phyloP scores from a whole-genome alignment of 257 asterid genomes.

The Nyctanthes arbortristis region DNA sequence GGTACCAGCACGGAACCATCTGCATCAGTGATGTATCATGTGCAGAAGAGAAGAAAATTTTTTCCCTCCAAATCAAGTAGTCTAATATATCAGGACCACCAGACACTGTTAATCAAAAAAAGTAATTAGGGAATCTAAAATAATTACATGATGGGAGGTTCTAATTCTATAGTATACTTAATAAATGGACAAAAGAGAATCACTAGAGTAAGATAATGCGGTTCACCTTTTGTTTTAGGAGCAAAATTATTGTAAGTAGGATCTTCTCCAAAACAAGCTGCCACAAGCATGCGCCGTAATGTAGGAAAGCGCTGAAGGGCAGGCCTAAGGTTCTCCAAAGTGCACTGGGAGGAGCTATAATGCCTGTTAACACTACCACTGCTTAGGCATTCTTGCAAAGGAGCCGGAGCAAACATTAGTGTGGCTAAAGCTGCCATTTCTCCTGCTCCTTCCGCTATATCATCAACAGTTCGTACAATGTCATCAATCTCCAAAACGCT shows the following conservation, averaged over 20 bases:
- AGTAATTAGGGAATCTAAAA: slow-evolving; percentile 27
- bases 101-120: slow-evolving; percentile 45
- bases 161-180: slow-evolving; percentile 18
- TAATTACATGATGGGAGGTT: slow-evolving; percentile 5
- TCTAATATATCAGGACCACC: slow-evolving; percentile 81
- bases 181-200: slow-evolving; percentile 19
- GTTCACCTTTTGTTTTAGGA: slow-evolving; percentile 62
- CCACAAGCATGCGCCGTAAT: slow-evolving; percentile 75
- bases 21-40: slow-evolving; percentile 89
- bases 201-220: slow-evolving; percentile 22
- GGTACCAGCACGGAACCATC: slow-evolving; percentile 97
- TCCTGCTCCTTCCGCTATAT: slow-evolving; percentile 98
- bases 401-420: slow-evolving; percentile 85
- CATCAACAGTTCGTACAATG: slow-evolving; percentile 86
- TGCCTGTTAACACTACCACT: slow-evolving; percentile 92
- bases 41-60: slow-evolving; percentile 82
- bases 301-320: slow-evolving; percentile 91
- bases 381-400: slow-evolving; percentile 89
- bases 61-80: slow-evolving; percentile 96
- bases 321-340: slow-evolving; percentile 95
- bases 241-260: slow-evolving; percentile 52
- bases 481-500: slow-evolving; percentile 59
- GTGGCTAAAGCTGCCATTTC: slow-evolving; percentile 98
- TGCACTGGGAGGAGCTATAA: slow-evolving; percentile 83
- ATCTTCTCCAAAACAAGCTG: slow-evolving; percentile 91